A percentile compares a stretch with the other conserved stretches of the same genome.
Evolutionary conservation across 306 rosid species (phyloP).

Genomic region (Quercus suber): DNA sequence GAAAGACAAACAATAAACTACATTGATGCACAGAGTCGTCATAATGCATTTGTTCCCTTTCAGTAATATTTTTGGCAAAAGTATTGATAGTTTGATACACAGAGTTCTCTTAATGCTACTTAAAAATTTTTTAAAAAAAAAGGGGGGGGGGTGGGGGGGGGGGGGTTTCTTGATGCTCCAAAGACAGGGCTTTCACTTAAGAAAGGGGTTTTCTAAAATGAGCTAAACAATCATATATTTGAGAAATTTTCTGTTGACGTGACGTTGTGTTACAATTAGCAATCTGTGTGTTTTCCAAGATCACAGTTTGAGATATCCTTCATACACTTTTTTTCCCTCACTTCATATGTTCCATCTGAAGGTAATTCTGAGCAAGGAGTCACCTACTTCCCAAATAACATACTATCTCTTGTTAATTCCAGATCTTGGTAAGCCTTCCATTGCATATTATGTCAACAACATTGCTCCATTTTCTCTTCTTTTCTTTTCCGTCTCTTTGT

Average conservation of each 20-base stretch:
- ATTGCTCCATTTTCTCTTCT: background rate
- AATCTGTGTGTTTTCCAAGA: background rate
- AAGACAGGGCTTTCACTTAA: background rate
- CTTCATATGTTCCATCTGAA: slow-evolving; percentile 38
- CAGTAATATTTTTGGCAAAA: no score
- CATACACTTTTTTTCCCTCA: slow-evolving; percentile 10
- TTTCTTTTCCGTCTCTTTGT: slow-evolving; percentile 8
- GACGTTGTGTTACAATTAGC: background rate
- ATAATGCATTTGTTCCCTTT: background rate
- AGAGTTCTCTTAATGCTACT: no score
- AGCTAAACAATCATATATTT: background rate
- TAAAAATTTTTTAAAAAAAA: no score
- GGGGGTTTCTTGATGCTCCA: background rate
- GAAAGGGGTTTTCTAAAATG: background rate
- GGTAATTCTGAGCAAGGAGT: slow-evolving; percentile 61
- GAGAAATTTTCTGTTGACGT: background rate
- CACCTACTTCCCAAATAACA: slow-evolving; percentile 50
- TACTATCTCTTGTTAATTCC: slow-evolving; percentile 45
- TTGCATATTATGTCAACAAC: slow-evolving; percentile 21
- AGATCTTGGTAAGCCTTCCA: slow-evolving; percentile 59
- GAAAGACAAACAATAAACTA: background rate
- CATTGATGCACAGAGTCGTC: background rate
- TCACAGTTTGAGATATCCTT: background rate
- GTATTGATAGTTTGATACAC: no score
- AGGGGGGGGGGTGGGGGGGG: no score